Conservation (phyloP, 768 basidiomycete genomes). For the Bullera alba region DNA sequence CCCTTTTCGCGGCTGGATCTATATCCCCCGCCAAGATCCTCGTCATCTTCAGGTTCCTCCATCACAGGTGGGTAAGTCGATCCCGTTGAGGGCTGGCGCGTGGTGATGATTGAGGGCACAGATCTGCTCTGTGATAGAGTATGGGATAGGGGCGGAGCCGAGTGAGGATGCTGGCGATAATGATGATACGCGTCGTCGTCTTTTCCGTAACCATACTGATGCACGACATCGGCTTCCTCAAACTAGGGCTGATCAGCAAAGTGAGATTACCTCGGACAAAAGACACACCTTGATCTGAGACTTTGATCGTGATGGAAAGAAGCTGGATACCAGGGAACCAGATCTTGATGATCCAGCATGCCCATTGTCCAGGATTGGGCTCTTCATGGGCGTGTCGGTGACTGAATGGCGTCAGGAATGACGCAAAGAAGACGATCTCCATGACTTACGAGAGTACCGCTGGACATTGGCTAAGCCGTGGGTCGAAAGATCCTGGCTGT, state of each 20-base stretch:
- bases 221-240: constrained; percentile 44
- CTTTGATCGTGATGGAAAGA: constrained; percentile 12
- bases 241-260: constrained; percentile 22
- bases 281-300: constrained; percentile 28
- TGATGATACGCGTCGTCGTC: constrained; percentile 22
- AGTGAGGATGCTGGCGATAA: constrained; percentile 14
- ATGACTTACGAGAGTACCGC: constrained; percentile 58
- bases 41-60: neutral
- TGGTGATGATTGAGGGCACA: neutral
- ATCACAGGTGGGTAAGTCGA: constrained; percentile 5
- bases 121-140: neutral
- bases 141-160: neutral
- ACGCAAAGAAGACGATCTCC: neutral
- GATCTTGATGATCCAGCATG: neutral
- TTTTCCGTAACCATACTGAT: constrained; percentile 38
- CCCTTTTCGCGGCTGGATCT: neutral
- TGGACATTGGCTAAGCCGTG: constrained; percentile 53
- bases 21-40: neutral
- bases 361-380: constrained; percentile 3
- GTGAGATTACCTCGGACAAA: neutral
- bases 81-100: neutral
- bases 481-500: constrained; percentile 41
- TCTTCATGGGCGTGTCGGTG: constrained; percentile 72
- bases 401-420: constrained; percentile 43
- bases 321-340: neutral